phyloP scores from a whole-genome alignment of 441 rosid genomes.

The Eutrema salsugineum region DNA sequence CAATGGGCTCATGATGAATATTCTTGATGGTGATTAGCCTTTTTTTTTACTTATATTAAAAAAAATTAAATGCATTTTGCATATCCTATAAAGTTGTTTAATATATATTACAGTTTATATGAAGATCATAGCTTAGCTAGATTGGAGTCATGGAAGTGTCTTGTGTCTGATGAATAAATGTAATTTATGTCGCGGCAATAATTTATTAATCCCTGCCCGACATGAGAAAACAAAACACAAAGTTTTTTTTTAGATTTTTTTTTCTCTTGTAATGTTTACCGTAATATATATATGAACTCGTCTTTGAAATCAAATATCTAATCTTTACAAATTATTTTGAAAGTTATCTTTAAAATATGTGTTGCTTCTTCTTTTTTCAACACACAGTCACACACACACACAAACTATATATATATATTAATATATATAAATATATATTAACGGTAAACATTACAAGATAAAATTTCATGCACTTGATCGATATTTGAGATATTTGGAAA shows the following conservation, averaged over 20 bases:
- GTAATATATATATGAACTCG: background rate
- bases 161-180: slow-evolving; percentile 19
- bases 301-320: background rate
- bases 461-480: no score
- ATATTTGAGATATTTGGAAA: no score
- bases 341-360: no score
- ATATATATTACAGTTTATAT: slow-evolving; percentile 23
- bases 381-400: no score
- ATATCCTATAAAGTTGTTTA: slow-evolving; percentile 5
- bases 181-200: slow-evolving; percentile 15
- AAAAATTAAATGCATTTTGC: slow-evolving; percentile 1
- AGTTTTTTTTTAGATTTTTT: background rate
- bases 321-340: no score
- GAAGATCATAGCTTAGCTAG: slow-evolving; percentile 13
- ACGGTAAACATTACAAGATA: no score
- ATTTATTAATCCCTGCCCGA: slow-evolving; percentile 6
- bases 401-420: no score
- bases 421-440: no score
- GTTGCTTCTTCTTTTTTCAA: no score
- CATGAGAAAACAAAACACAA: background rate
- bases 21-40: slow-evolving; percentile 13
- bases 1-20: slow-evolving; percentile 9
- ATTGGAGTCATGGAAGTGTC: background rate
- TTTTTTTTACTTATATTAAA: background rate
- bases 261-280: background rate